Percentiles rank a stretch among this genome's conserved stretches.
Conservation (phyloP, 1,139 yeast genomes). For the Magnusiomyces suaveolens region DNA sequence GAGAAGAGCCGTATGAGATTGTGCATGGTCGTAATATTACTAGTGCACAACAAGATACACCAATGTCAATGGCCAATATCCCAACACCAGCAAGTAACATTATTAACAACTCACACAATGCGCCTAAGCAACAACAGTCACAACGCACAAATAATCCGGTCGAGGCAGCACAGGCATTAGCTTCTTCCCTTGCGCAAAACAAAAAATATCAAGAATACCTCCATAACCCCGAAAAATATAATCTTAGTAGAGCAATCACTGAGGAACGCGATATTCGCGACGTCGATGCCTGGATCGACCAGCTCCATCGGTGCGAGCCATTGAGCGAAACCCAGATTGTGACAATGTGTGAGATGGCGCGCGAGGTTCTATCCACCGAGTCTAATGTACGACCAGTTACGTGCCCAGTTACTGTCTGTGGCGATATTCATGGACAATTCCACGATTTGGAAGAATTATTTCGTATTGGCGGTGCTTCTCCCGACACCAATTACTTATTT, state of each 20-base stretch:
- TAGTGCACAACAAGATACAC: background rate
- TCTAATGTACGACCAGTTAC: slow-evolving; percentile 90
- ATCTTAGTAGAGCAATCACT: slow-evolving; percentile 5
- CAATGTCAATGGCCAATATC: background rate
- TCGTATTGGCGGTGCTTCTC: slow-evolving; percentile 81
- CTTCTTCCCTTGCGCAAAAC: background rate
- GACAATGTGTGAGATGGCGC: slow-evolving; percentile 54
- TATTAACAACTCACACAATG: background rate
- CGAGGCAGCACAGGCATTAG: background rate
- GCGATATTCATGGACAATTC: slow-evolving; percentile 95
- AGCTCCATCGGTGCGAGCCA: slow-evolving; percentile 68
- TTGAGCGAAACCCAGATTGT: slow-evolving; percentile 75
- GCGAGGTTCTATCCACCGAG: slow-evolving; percentile 76
- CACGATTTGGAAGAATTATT: slow-evolving; percentile 88
- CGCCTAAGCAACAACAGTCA: background rate
- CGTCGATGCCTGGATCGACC: slow-evolving; percentile 54
- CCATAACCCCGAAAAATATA: slow-evolving; percentile 1
- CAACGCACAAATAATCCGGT: background rate
- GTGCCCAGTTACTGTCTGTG: slow-evolving; percentile 97
- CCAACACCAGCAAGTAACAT: background rate
- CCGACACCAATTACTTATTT: slow-evolving; percentile 68
- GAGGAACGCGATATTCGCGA: slow-evolving; percentile 7
- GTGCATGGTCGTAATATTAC: background rate
- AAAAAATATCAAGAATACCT: slow-evolving; percentile 1
- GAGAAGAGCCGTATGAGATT: background rate